Base-by-base conservation (phyloP, 2,329 filamentous ascomycete genomes). In the Ophiostoma sp. region DNA sequence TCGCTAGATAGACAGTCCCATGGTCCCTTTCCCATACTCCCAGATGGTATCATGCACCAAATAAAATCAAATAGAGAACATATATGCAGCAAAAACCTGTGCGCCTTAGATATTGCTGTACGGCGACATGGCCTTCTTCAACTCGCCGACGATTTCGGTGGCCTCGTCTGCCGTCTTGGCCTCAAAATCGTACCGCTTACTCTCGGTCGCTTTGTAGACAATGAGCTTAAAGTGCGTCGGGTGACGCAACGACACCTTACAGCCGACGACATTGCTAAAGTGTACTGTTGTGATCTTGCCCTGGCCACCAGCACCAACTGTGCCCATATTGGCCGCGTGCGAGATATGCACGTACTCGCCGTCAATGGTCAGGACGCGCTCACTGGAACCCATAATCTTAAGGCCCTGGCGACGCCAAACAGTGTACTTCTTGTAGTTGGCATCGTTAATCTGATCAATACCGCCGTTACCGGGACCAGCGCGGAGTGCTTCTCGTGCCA, bases 261-360 rank as follows among this genome's bases (percentile, higher is more conserved):
- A 94, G 2, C 93, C 93, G 19, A 97, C 89, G 6, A 96, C 92
- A 73, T 92, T 92, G 78, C 89, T 92, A 79, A 95, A 95, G 78
- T 95, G 93, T 66, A 95, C 92, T 55, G 92, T 94, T 2, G 92
- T 94, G 45, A 90, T 92, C 83, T 94, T 94, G 48, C 88, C 88
- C 79, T 92, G 93, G 50, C 90, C 90, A 36, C 88, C 88, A 25
- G 85, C 86, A 72, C 91, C 90, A 73, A 89, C 87, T 39, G 90
- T 90, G 11, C 87, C 87, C n/a, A 52, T 12, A 1, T 88, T 88
- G 66, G 66, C 66, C 1, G 88, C 86, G 33, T 93, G 92, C 87
- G 94, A 91, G 78, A 97, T 94, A 81, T 95, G 93, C 75, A 97
- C 89, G 80, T 95, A 96, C 80, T 97, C 93, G 74, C 92, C 92